Conservation (phyloP, 2,329 filamentous ascomycete genomes). For the Biscogniauxia marginata region DNA sequence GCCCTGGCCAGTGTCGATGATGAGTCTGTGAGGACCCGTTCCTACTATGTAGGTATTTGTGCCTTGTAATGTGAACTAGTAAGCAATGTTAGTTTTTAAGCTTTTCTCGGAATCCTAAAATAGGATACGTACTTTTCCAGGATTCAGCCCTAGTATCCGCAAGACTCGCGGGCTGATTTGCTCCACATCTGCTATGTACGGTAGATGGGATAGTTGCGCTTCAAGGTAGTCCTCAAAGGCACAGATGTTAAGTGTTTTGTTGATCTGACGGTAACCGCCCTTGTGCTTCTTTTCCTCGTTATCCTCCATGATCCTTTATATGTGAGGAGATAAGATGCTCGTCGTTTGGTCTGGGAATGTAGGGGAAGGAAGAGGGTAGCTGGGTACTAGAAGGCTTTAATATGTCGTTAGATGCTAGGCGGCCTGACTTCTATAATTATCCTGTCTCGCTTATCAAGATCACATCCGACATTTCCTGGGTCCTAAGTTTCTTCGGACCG, state of each 20-base stretch:
- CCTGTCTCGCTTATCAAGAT: not conserved
- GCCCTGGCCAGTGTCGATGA: conserved; percentile 74
- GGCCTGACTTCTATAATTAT: not conserved
- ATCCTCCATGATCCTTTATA: not conserved
- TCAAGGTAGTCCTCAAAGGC: conserved; percentile 49
- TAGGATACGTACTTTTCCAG: conserved; percentile 37
- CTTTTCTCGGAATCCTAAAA: not conserved
- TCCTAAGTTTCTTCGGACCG: not conserved
- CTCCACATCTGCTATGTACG: conserved; percentile 39
- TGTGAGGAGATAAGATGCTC: not conserved
- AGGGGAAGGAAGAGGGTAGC: not conserved
- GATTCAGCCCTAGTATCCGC: conserved; percentile 43
- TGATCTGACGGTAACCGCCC: conserved; percentile 45
- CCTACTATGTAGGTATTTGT: conserved; percentile 80
- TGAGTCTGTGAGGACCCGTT: conserved; percentile 56
- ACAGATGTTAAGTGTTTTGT: conserved; percentile 45
- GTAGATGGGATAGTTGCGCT: conserved; percentile 36
- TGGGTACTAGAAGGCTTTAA: not conserved
- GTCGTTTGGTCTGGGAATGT: not conserved
- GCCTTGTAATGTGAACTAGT: conserved; percentile 53
- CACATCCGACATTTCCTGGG: not conserved
- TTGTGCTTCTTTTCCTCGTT: not conserved
- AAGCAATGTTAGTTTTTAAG: not conserved
- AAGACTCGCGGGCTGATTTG: conserved; percentile 41
- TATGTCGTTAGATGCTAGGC: not conserved